These are phyloP conservation scores for Spinacia oleracea DNA, from an alignment of 179 eudicot genomes.

Conservation along the genomic window DNA sequence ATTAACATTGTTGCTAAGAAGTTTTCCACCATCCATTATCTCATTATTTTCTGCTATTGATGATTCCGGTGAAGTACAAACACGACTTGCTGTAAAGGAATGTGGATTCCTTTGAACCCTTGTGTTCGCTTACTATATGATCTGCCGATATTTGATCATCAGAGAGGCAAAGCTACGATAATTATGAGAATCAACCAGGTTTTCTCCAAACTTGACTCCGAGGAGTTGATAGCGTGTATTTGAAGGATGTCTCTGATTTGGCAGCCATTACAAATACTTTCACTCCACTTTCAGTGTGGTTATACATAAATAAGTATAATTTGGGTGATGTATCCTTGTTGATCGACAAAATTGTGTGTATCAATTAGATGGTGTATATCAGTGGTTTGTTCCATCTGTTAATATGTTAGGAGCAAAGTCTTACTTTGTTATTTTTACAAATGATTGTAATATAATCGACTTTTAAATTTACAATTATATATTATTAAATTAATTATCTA, in stretches of 20 bases:
- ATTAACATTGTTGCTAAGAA: constrained; percentile 27
- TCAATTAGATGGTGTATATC: constrained; percentile 14
- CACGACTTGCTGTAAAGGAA: neutral
- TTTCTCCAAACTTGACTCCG: neutral
- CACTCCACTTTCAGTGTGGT: neutral
- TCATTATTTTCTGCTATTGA: constrained; percentile 32
- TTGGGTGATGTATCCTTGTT: neutral
- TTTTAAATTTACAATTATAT: too few relatives aligned
- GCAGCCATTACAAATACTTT: neutral
- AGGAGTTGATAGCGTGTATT: neutral
- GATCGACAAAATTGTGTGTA: constrained; percentile 19
- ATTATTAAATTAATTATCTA: too few relatives aligned
- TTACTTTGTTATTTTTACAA: too few relatives aligned
- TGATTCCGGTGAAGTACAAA: constrained; percentile 17
- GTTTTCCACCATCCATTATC: constrained; percentile 37
- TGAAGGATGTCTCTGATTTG: neutral
- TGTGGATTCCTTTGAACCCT: neutral
- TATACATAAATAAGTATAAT: neutral
- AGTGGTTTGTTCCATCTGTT: constrained; percentile 17
- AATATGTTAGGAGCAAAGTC: constrained; percentile 1
- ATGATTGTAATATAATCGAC: too few relatives aligned
- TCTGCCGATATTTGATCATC: constrained; percentile 16
- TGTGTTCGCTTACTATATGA: constrained; percentile 4
- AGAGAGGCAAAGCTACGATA: constrained; percentile 6
- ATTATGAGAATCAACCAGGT: neutral